These are phyloP conservation scores for Xylariales sp. DNA, from an alignment of 2,329 filamentous ascomycete genomes.

Conservation along the genomic window DNA sequence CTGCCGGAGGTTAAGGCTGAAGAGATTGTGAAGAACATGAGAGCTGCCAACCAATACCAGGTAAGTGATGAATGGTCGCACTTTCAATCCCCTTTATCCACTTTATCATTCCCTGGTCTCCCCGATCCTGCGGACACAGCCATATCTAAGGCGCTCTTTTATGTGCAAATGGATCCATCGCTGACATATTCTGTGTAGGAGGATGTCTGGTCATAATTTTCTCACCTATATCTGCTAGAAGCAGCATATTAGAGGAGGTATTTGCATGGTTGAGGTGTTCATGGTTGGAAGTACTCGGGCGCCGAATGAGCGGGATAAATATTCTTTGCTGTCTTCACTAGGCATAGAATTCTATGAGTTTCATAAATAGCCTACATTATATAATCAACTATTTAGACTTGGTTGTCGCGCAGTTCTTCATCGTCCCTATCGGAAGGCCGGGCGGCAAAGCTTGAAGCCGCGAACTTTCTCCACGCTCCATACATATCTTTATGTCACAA, in stretches of 20 bases:
- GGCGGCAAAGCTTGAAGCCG: too few relatives aligned
- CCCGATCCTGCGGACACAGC: too few relatives aligned
- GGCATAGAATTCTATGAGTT: slow-evolving; percentile 5
- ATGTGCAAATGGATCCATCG: too few relatives aligned
- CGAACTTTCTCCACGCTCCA: too few relatives aligned
- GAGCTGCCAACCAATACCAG: slow-evolving; percentile 93
- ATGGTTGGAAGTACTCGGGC: too few relatives aligned
- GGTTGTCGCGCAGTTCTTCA: neutral
- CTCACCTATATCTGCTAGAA: neutral
- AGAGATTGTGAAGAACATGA: slow-evolving; percentile 96
- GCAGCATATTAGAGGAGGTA: neutral
- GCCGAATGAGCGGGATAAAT: neutral
- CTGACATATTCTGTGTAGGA: slow-evolving; percentile 46
- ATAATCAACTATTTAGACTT: slow-evolving; percentile 3
- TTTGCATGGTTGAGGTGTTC: slow-evolving; percentile 5
- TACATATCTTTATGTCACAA: too few relatives aligned
- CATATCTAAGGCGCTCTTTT: too few relatives aligned
- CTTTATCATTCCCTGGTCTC: slow-evolving; percentile 6
- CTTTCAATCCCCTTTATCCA: too few relatives aligned
- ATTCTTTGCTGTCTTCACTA: neutral
- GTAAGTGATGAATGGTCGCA: too few relatives aligned
- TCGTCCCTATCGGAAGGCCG: too few relatives aligned
- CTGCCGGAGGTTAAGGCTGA: slow-evolving; percentile 84
- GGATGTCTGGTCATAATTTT: slow-evolving; percentile 63
- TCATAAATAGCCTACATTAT: slow-evolving; percentile 7